phyloP scores from a whole-genome alignment of 1,284 basidiomycete genomes.

The Porogramme epimiltina region DNA sequence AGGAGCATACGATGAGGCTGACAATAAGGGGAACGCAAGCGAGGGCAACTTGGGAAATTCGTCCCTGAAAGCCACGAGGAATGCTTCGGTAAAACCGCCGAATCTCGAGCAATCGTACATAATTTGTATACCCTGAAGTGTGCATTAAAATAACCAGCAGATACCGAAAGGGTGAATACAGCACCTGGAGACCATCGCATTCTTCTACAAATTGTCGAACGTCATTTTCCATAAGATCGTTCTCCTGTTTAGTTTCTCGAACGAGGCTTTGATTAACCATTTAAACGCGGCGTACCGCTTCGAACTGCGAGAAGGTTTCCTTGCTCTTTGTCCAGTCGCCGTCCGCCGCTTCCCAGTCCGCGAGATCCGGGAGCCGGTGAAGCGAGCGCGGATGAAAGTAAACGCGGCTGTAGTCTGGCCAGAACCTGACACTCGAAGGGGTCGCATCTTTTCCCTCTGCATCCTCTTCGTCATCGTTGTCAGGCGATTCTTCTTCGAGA shows the following conservation, averaged over 20 bases:
- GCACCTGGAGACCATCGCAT: slow-evolving; percentile 71
- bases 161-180: background rate
- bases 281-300: slow-evolving; percentile 43
- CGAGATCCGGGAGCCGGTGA: slow-evolving; percentile 60
- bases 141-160: no score
- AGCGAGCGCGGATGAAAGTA: slow-evolving; percentile 66
- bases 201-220: slow-evolving; percentile 72
- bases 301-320: slow-evolving; percentile 52
- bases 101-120: slow-evolving; percentile 63
- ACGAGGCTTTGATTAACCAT: no score
- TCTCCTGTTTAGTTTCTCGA: slow-evolving; percentile 18
- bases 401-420: slow-evolving; percentile 79
- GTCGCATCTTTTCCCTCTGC: slow-evolving; percentile 10
- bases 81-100: slow-evolving; percentile 60
- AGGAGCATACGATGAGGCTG: slow-evolving; percentile 38
- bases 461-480: slow-evolving; percentile 21
- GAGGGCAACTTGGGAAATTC: slow-evolving; percentile 62
- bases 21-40: slow-evolving; percentile 58
- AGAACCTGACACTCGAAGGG: slow-evolving; percentile 53
- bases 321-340: slow-evolving; percentile 59
- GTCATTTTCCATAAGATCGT: slow-evolving; percentile 60
- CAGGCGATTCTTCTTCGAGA: slow-evolving; percentile 25
- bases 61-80: slow-evolving; percentile 62
- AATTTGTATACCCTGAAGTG: slow-evolving; percentile 67
- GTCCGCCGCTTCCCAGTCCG: slow-evolving; percentile 52